Evolutionary conservation across 352 stramenopile species (phyloP), one percentile per base, ranked within the genome.

Genomic region (Pythium aristosporum): DNA sequence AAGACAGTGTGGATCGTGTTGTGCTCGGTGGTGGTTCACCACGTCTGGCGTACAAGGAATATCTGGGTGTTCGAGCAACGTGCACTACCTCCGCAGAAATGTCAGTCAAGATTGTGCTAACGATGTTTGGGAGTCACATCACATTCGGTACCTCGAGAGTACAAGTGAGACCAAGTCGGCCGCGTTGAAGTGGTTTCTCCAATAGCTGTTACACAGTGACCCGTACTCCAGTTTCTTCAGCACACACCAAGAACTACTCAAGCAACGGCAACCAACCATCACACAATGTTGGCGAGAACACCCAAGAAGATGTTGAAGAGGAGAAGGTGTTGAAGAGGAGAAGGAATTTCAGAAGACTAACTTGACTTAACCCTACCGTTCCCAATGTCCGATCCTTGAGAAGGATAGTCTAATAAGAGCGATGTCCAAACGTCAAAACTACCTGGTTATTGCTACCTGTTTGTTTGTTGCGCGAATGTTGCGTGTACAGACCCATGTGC

Each of bases 211-310:
- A 37, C 25, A 25, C 18, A 34, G 25, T 21, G 28, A 37, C 18
- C 49, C 49, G 32, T 55, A 55, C 49, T 55, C 28, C 5, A 55
- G 49, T 42, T 55, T 42, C 28, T 55, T 34, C 16, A 42, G 10
- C 25, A 30, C 23, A 11, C 49, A 55, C 32, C 28, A 25, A n/a
- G 49, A 55, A 42, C 32, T 55, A 21, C 32, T 55, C 8, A 37
- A 55, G 32, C 49, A 55, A 42, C 49, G 48, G 30, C 49, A 55
- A 42, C 47, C 47, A 36, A 39, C 2, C 10, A 54, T 54, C 47
- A 54, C 47, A 9, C 25, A 55, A 23, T 43, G 49, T n/a, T 55
- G 49, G 49, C 21, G 13, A 23, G 32, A 12, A 55, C 13, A 55
- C 28, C 49, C 49, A 37, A 55, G 3, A 42, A 3, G 49, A 55